Evolutionary conservation across 331 rosid species (phyloP), one percentile per base, ranked within the genome.

Genomic region (Erythrophleum ivorense): DNA sequence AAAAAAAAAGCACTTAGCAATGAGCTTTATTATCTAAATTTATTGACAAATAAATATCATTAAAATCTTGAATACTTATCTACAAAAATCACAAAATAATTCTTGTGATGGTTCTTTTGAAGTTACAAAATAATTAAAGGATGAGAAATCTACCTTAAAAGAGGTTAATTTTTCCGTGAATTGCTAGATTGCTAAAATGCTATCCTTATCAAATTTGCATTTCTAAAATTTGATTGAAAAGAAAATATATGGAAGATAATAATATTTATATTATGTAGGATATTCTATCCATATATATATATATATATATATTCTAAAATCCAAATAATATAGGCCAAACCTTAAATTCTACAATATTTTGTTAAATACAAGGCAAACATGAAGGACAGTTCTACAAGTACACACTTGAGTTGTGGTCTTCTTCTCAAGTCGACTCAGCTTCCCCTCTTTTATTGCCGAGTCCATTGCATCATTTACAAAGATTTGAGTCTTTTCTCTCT

Each of bases 361-460:
- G 3, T 0, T 3, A 50, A 14, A 53, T 1, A 5, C 3, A 82
- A 78, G 53, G 38, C 9, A 48, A 83, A 65, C 48, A 36, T 80
- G 48, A 78, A 54, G 29, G 18, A 60, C 15, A 46, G 45, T 55
- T 50, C 48, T 60, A 41, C 38, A 53, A 48, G 54, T 60, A 58
- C 60, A 40, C 36, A 59, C 21, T 13, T 74, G 68, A 9, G 15
- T 31, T 29, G 67, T 29, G 40, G 40, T 29, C 18, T 11, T 29
- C 67, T 60, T 60, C 67, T 13, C 40, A 68, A 87, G 88, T 89
- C 87, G 33, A 8, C 80, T 88, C 88, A 84, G 85, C 85, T 83
- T 53, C 87, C 95, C 86, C 59, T 67, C 8, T 60, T 86, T 89
- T 87, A 85, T 83, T 84, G 98, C 96, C 97, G 89, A 88, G 89